These are phyloP conservation scores for Neophaeococcomyces aloes DNA, from an alignment of 2,329 filamentous ascomycete species.

Conservation along the genomic window DNA sequence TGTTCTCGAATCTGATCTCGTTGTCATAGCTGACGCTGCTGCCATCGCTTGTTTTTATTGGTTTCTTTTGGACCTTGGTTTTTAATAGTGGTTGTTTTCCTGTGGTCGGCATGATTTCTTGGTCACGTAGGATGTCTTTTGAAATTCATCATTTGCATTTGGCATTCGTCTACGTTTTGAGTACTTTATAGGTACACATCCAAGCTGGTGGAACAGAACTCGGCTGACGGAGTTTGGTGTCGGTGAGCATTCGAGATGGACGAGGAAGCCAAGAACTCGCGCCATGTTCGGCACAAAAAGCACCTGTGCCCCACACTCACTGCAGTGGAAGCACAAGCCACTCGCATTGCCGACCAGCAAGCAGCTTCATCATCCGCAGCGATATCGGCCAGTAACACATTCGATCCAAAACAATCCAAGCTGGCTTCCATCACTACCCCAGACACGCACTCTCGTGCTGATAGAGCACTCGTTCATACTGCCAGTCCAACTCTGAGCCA, in stretches of 20 bases:
- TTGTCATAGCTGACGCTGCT: neutral
- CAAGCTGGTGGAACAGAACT: neutral
- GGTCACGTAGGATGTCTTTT: neutral
- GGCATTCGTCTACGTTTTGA: no score
- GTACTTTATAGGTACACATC: no score
- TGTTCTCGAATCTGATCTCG: slow-evolving; percentile 5
- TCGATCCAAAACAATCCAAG: slow-evolving; percentile 8
- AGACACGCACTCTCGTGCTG: slow-evolving; percentile 17
- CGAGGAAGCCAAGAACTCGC: no score
- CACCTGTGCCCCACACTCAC: neutral
- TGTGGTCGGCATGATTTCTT: neutral
- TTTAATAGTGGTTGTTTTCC: neutral
- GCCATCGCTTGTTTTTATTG: neutral
- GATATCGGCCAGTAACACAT: slow-evolving; percentile 6
- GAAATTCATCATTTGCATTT: no score
- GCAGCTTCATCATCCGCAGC: neutral
- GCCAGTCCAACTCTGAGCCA: slow-evolving; percentile 13
- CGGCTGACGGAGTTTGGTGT: neutral
- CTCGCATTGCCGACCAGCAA: neutral
- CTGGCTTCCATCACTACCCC: slow-evolving; percentile 17
- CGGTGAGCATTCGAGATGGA: neutral
- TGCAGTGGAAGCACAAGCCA: neutral
- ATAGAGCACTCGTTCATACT: slow-evolving; percentile 12
- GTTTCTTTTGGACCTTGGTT: neutral
- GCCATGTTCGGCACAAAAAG: neutral